Evolutionary conservation across 169 alveolate genomes (phyloP).

Genomic region (Plasmodium malariae): DNA sequence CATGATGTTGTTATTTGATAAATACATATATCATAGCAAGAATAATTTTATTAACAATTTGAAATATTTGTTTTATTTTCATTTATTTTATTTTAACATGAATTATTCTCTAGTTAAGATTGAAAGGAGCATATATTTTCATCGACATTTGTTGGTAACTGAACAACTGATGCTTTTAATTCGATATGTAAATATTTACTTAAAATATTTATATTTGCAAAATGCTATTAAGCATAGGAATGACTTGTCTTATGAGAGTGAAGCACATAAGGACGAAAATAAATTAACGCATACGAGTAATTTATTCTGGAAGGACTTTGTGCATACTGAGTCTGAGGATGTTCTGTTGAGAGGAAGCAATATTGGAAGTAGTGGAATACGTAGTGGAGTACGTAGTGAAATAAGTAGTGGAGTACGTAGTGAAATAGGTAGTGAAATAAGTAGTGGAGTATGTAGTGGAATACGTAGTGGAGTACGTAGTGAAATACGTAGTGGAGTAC

Average conservation of each 20-base stretch:
- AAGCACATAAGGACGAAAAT: neutral
- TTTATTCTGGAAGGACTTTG: no score
- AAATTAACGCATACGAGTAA: no score
- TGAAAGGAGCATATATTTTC: constrained; percentile 11
- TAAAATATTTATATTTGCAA: constrained; percentile 33
- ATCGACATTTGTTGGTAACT: constrained; percentile 20
- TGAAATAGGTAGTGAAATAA: no score
- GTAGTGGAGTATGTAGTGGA: neutral
- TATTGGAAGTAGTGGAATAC: neutral
- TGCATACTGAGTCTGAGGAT: neutral
- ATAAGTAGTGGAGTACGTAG: neutral
- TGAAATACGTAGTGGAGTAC: neutral
- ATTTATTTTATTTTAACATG: constrained; percentile 57
- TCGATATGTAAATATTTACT: constrained; percentile 50
- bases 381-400: neutral
- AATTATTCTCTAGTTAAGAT: constrained; percentile 32
- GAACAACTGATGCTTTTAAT: constrained; percentile 64
- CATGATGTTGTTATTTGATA: constrained; percentile 30
- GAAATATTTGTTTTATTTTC: constrained; percentile 63
- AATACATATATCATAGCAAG: constrained; percentile 37
- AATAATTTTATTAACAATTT: constrained; percentile 37
- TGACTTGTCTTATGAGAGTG: constrained; percentile 5
- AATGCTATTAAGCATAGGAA: constrained; percentile 45
- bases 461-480: neutral
- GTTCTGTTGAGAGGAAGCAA: neutral